Evolutionary conservation across 495 filamentous ascomycete species (phyloP), one percentile per base, ranked within the genome.

Genomic region (Aspergillus avenaceus): DNA sequence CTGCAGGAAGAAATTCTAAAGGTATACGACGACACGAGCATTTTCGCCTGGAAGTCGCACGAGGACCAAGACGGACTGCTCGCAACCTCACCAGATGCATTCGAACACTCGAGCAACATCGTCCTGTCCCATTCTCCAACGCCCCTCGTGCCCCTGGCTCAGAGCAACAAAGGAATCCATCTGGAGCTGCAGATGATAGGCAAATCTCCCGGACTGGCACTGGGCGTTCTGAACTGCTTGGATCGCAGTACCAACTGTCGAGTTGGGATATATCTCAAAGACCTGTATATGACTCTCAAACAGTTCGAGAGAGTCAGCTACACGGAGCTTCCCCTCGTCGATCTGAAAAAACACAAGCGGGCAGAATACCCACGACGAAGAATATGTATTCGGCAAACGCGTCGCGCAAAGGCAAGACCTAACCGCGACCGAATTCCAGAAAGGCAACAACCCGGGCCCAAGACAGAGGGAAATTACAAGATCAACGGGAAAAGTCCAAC

Each of bases 1-100:
- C 47, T 70, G 16, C 66, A 71, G 41, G 41, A 59, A 36, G 59
- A 61, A 31, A 61, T 70, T 12, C 58, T 72, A 26, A 48, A 53
- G 27, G 21, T 45, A 2, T 55, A 48, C 13, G 38, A 50, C 11
- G 56, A 62, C 22, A 37, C 53, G 22, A 59, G 51, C 14, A 59
- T 62, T 16, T 60, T 60, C 38, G 56, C 59, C 1, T 61, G 58
- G 58, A 50, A 11, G 18, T 22, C 40, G 7, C 5, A 43, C 19
- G 50, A 38, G 21, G 28, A 8, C 9, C 23, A 47, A 11, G 36
- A 44, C 14, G 54, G 57, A 2, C 25, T 57, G 25, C 27, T 60
- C 1, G 57, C 57, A 24, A 41, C 37, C 13, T 53, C 45, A 11
- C 49, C 45, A 27, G 41, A 22, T 14, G 49, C 46, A 27, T 60